phyloP scores from a whole-genome alignment of 2,329 filamentous ascomycete species.

The Phoma herbarum region DNA sequence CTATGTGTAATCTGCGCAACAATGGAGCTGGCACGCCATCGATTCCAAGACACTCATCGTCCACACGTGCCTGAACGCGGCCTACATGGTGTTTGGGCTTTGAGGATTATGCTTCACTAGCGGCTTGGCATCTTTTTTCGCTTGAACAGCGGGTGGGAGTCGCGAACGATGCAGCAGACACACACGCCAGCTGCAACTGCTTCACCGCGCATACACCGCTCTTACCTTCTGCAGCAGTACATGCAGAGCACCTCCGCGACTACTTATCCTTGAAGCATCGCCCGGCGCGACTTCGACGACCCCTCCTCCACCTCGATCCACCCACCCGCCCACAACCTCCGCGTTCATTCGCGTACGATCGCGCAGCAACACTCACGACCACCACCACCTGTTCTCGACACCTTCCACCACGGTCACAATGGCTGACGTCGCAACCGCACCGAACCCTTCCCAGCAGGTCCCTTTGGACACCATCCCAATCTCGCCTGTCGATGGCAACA shows the following conservation, averaged over 20 bases:
- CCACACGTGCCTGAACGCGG: slow-evolving; percentile 15
- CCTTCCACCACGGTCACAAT: slow-evolving; percentile 33
- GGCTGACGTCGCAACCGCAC: slow-evolving; percentile 49
- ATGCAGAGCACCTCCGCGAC: slow-evolving; percentile 34
- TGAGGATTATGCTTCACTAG: slow-evolving; percentile 5
- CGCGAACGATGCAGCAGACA: slow-evolving; percentile 28
- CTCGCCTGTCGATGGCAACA: slow-evolving; percentile 59
- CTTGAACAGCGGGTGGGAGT: slow-evolving; percentile 40
- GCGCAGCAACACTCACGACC: slow-evolving; percentile 14
- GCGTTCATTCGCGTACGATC: slow-evolving; percentile 25
- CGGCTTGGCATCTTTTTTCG: slow-evolving; percentile 19
- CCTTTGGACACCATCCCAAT: slow-evolving; percentile 65
- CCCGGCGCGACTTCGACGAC: slow-evolving; percentile 47
- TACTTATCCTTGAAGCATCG: slow-evolving; percentile 34
- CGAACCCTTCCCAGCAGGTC: slow-evolving; percentile 58
- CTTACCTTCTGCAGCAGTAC: slow-evolving; percentile 20
- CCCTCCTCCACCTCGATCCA: slow-evolving; percentile 27
- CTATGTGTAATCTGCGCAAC: neutral
- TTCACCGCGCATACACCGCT: slow-evolving; percentile 23
- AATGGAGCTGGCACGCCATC: neutral
- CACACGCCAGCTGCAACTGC: slow-evolving; percentile 31
- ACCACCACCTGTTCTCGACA: slow-evolving; percentile 13
- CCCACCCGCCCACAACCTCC: slow-evolving; percentile 30
- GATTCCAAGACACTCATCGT: slow-evolving; percentile 2
- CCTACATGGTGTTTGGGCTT: slow-evolving; percentile 15